Base-by-base conservation (phyloP, 2,329 filamentous ascomycete genomes). In the Ophiocordyceps camponoti-leonardi region DNA sequence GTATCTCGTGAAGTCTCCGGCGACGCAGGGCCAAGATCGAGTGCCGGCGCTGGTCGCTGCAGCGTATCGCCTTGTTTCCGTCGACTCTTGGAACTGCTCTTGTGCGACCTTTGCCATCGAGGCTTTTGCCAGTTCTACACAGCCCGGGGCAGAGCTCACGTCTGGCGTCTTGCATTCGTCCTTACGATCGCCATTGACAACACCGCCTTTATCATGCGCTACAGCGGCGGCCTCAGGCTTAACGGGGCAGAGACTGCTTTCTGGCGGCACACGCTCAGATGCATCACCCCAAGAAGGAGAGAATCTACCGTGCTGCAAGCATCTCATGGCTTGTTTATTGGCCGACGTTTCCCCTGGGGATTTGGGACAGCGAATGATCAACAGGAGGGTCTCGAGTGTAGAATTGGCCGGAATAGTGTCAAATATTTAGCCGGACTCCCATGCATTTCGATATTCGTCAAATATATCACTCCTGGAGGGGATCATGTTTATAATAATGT, bases 81-180 rank as follows among this genome's bases (percentile, higher is more conserved):
- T 88, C 1, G 54, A 61, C 1, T 77, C 81, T 1, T 96, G 92
- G 92, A 87, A 83, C 60, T 98, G 92, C 62, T 85, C 78, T 1
- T 98, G 92, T 65, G 82, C 87, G 4, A 80, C 79, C 1, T 96
- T 96, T 61, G 73, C 81, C 0, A 80, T 93, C 50, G 69, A 80
- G 19, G 75, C 81, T 2, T 88, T 87, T 23, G 41, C 22, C n/a
- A 20, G 11, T 18, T 14, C 23, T 20, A 10, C 41, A 5, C 41
- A 33, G 33, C 19, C 23, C n/a, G 23, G 10, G 7, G 35, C n/a
- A 10, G 26, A 23, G 16, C 20, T 13, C 6, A 16, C 22, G 20
- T 33, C 8, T 14, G 3, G n/a, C 12, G 19, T 26, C n/a, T 8
- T 13, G 28, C 22, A 14, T 16, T 31, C 43, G 23, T 3, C 23